Evolutionary conservation across 164 flowering plant genomes (phyloP).

Genomic region (Umbellularia californica): DNA sequence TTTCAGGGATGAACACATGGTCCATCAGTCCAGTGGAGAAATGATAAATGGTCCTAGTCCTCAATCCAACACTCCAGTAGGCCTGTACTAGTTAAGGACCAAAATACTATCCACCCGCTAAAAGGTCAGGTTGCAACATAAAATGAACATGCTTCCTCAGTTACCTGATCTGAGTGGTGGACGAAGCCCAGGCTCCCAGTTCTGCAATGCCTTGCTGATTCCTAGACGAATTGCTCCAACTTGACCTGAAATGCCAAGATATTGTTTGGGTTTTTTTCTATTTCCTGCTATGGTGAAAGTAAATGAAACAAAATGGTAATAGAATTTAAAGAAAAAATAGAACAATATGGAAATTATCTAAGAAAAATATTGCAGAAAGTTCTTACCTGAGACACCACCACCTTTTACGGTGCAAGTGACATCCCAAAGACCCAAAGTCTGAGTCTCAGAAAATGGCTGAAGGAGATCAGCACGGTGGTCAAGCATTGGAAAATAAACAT

Average conservation of each 20-base stretch:
- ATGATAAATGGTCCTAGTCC: too few species aligned
- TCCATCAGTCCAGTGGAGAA: too few species aligned
- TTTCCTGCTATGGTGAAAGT: not conserved
- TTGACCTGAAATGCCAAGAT: constrained; percentile 59
- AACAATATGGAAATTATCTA: not conserved
- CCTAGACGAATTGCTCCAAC: constrained; percentile 92
- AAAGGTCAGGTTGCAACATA: not conserved
- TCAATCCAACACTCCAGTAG: too few species aligned
- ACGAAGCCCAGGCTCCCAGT: constrained; percentile 93
- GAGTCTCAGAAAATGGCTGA: constrained; percentile 84
- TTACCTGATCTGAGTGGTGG: constrained; percentile 67
- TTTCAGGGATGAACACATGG: too few species aligned
- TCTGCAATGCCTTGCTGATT: constrained; percentile 89
- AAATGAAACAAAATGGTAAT: not conserved
- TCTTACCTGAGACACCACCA: constrained; percentile 77
- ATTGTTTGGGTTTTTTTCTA: not conserved
- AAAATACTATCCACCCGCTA: too few species aligned
- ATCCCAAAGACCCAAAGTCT: constrained; percentile 92
- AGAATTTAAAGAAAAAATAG: not conserved
- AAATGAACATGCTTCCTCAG: not conserved
- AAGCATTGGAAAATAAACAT: constrained; percentile 83
- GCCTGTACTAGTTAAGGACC: too few species aligned
- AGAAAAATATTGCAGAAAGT: constrained; percentile 1
- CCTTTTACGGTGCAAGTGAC: constrained; percentile 89
- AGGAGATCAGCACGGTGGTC: constrained; percentile 93